phyloP scores from a whole-genome alignment of 306 rosid genomes.

The Pterocarpus macrocarpus region DNA sequence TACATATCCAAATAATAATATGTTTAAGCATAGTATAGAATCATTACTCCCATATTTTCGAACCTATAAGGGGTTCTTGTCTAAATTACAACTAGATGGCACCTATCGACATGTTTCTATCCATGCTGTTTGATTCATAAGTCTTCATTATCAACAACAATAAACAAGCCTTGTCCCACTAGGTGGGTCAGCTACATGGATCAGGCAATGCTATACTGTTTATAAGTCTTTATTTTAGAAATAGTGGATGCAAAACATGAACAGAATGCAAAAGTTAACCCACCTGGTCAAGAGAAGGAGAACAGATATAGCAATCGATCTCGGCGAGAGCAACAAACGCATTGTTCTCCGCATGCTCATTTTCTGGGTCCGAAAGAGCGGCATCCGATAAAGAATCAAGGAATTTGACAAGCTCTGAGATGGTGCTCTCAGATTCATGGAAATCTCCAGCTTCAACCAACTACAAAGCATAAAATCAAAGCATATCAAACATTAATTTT shows the following conservation, averaged over 20 bases:
- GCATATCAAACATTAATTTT: too few relatives aligned
- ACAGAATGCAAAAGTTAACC: slow-evolving; percentile 16
- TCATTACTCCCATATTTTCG: slow-evolving; percentile 9
- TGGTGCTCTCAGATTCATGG: slow-evolving; percentile 50
- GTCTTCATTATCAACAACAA: background rate
- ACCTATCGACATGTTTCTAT: background rate
- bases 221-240: background rate
- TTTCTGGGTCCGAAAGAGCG: slow-evolving; percentile 58
- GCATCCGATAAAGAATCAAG: slow-evolving; percentile 67
- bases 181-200: too few relatives aligned
- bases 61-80: slow-evolving; percentile 7
- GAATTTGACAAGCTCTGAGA: slow-evolving; percentile 61
- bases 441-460: slow-evolving; percentile 57
- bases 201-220: too few relatives aligned
- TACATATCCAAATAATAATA: background rate
- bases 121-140: slow-evolving; percentile 6
- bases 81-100: slow-evolving; percentile 8
- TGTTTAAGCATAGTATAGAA: background rate
- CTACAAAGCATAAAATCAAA: slow-evolving; percentile 50
- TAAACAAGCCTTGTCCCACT: too few relatives aligned
- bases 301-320: slow-evolving; percentile 58
- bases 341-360: slow-evolving; percentile 50
- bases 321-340: slow-evolving; percentile 65
- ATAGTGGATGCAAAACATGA: background rate
- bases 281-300: slow-evolving; percentile 76